Evolutionary conservation across 805 yeast genomes (phyloP), one percentile per base, ranked within the genome.

Genomic region (Lachancea mirantina): DNA sequence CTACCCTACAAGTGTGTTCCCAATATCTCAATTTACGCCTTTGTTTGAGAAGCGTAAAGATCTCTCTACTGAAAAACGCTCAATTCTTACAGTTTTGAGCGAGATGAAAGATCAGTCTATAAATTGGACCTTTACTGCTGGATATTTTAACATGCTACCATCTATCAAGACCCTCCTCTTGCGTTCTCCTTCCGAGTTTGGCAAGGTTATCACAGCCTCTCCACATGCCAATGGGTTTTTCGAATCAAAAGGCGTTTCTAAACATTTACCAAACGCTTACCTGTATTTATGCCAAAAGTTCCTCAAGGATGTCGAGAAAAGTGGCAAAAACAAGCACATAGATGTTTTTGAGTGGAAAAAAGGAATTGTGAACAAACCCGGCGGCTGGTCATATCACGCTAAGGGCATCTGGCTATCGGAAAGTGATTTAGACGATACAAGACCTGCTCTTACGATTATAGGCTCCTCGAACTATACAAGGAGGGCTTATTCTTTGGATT

Each of bases 371-470:
- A 84, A 85, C 50, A 72, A 81, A 6, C 71, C 77, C 1, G 70
- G 66, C 18, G 98, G 98, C 1, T 89, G 98, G 97, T 84, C 96
- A 0, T 92, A 92, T 56, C 98, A 92, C 52, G 97, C 98, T 9
- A 92, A 92, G 53, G 98, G 98, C 1, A 62, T 89, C 4, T 92
- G 97, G 97, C 60, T 84, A 0, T 22, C 38, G 11, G 80, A 75
- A 28, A 41, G 46, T 0, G 49, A 52, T 13, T 26, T 22, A 6
- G 68, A 62, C 3, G 78, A 75, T 31, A 42, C 45, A 1, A 48
- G 56, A 8, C 96, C 96, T 2, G 68, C 79, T 13, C 60, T 84
- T 8, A 84, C 96, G 0, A 74, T 88, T 5, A 69, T 92, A 30
- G 98, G 98, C 0, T 84, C 95, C 1, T 85, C 96, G 0, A 92